Base-by-base conservation (phyloP, 1,139 yeast species). In the Suhomyces guaymorum region DNA sequence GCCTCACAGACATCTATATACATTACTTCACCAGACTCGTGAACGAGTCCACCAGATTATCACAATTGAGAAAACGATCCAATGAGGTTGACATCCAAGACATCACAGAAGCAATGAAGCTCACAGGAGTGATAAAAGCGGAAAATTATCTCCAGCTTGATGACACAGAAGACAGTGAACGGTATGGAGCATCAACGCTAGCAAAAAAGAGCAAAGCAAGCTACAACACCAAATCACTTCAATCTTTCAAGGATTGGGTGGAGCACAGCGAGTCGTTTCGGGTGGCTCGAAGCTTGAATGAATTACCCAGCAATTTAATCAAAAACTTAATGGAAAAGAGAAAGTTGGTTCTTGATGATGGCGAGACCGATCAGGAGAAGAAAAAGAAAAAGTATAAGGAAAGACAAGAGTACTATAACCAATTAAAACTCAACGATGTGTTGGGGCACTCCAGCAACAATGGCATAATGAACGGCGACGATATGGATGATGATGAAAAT, bases 331-430 rank as follows among this genome's bases (percentile, higher is more conserved):
- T 66, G 24, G 75, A 70, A 33, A 69, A 67, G 46, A 46, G 75
- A 17, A 64, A 63, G 46, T 37, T 48, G 23, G 51, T 47, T 24
- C 42, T 48, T 33, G 52, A 54, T 19, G 59, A 59, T 32, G 65
- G 60, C 8, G 55, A 52, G 17, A 55, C 59, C 8, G 65, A 59
- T 26, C 61, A 55, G 32, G 65, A 48, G 36, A 41, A 47, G 48
- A 44, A 46, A 33, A 44, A 43, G 38, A 28, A 54, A 33, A 43
- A 44, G 32, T 34, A 46, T 33, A 39, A 48, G 29, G 54, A 39
- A 51, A 54, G 58, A 22, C 74, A 69, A 44, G 73, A 69, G 37
- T 69, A 55, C 44, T 68, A 66, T 45, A 67, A 67, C 40, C 69
- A 63, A 37, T 55, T 67, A 35, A 66, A 54, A 28, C 46, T 48